Conservation (phyloP, 768 basidiomycete species). For the Mycena belliarum region DNA sequence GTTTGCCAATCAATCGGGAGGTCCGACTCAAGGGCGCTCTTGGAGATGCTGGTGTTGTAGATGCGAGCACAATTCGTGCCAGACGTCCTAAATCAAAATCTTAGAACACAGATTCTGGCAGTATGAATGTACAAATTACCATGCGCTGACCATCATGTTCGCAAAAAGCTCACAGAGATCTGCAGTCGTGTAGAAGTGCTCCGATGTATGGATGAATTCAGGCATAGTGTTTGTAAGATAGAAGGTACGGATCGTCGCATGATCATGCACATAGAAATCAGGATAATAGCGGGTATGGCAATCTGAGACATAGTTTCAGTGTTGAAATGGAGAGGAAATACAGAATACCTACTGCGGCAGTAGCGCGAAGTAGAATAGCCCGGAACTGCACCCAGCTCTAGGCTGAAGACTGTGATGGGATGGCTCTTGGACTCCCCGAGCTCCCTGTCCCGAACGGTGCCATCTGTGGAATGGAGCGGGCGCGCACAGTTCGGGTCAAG, state of each 20-base stretch:
- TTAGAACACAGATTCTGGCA: neutral
- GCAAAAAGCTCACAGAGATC: constrained; percentile 12
- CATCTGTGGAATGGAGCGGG: neutral
- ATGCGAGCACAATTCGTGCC: constrained; percentile 32
- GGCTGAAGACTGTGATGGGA: neutral
- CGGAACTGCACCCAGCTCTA: constrained; percentile 5
- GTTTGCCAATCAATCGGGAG: constrained; percentile 18
- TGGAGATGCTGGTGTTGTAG: constrained; percentile 24
- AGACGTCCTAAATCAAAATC: constrained; percentile 22
- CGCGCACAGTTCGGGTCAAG: neutral
- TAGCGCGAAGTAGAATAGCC: constrained; percentile 25
- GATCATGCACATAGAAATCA: constrained; percentile 28
- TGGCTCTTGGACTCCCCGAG: neutral
- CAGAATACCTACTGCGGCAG: constrained; percentile 27
- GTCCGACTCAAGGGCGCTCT: neutral
- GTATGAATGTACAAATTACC: neutral
- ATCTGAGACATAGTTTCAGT: constrained; percentile 2
- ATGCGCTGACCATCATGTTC: constrained; percentile 12
- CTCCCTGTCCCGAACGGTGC: neutral
- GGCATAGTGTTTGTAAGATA: constrained; percentile 20
- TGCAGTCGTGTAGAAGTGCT: constrained; percentile 14
- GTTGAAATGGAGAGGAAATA: neutral
- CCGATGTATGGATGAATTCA: constrained; percentile 14
- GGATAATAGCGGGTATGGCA: constrained; percentile 32
- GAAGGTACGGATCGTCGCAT: constrained; percentile 22